phyloP scores from a whole-genome alignment of 306 rosid genomes.

The Morella rubra region DNA sequence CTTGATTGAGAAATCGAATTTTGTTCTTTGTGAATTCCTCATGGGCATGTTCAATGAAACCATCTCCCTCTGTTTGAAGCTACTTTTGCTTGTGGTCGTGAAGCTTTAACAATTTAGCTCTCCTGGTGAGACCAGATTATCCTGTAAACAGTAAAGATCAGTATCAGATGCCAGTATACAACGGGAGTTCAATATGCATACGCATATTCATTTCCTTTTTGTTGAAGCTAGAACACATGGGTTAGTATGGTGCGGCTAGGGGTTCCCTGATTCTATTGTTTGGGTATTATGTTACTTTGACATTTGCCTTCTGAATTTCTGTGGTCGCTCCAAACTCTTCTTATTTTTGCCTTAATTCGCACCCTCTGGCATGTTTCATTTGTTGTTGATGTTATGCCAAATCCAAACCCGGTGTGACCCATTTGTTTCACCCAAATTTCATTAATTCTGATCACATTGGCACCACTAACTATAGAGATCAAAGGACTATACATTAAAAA shows the following conservation, averaged over 20 bases:
- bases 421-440: neutral
- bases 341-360: neutral
- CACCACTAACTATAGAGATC: neutral
- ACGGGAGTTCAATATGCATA: neutral
- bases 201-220: too few species aligned
- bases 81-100: neutral
- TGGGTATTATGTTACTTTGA: neutral
- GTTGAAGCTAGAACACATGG: neutral
- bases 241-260: neutral
- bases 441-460: neutral
- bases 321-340: neutral
- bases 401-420: neutral
- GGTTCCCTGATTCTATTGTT: neutral
- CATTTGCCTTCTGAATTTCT: neutral
- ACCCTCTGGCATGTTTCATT: neutral
- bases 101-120: neutral
- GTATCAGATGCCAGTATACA: too few species aligned
- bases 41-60: neutral
- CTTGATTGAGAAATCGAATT: too few species aligned
- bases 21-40: neutral
- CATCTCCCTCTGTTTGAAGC: neutral
- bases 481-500: neutral
- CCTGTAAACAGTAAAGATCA: neutral
- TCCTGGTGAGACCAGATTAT: neutral
- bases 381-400: neutral